A percentile compares a stretch with the other conserved stretches of the same genome.
These are phyloP conservation scores for Solanum infundibuliforme DNA, from an alignment of 257 asterid genomes.

Conservation along the genomic window DNA sequence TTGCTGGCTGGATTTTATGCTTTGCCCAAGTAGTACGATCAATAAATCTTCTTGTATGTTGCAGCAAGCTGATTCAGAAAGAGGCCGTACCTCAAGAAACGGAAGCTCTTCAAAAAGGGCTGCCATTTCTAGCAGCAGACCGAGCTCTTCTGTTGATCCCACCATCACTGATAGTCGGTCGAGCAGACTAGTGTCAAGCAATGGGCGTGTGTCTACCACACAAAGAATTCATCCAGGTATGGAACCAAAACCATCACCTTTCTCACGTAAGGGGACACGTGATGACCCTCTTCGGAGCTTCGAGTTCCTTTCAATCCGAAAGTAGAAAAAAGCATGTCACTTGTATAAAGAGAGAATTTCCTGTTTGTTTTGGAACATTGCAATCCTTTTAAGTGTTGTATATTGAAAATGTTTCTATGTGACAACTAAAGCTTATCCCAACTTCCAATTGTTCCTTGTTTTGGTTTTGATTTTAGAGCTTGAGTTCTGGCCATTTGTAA, in stretches of 20 bases:
- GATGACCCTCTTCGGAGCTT: slow-evolving; percentile 92
- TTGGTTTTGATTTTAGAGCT: slow-evolving; percentile 25
- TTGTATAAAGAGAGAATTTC: slow-evolving; percentile 16
- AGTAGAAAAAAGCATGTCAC: slow-evolving; percentile 4
- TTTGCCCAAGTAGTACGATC: background rate
- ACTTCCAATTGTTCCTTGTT: slow-evolving; percentile 1
- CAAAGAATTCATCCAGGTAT: slow-evolving; percentile 1
- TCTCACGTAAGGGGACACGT: slow-evolving; percentile 65
- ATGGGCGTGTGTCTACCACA: slow-evolving; percentile 34
- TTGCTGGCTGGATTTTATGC: background rate
- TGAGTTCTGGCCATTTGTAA: slow-evolving; percentile 11
- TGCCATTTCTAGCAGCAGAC: slow-evolving; percentile 36
- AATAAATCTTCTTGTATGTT: slow-evolving; percentile 13
- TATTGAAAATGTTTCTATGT: slow-evolving; percentile 28
- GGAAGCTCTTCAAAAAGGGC: slow-evolving; percentile 69
- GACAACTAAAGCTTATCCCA: slow-evolving; percentile 9
- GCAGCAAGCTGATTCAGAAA: slow-evolving; percentile 71
- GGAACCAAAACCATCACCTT: slow-evolving; percentile 4
- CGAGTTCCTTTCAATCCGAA: slow-evolving; percentile 58
- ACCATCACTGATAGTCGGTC: slow-evolving; percentile 35
- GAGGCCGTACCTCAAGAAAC: slow-evolving; percentile 45
- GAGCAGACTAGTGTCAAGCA: slow-evolving; percentile 22
- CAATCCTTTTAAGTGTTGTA: slow-evolving; percentile 22
- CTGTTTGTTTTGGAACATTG: slow-evolving; percentile 4
- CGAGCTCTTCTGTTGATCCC: slow-evolving; percentile 46